These are phyloP conservation scores for Reticulascus tulasneorum DNA, from an alignment of 2,329 filamentous ascomycete species.

Conservation along the genomic window DNA sequence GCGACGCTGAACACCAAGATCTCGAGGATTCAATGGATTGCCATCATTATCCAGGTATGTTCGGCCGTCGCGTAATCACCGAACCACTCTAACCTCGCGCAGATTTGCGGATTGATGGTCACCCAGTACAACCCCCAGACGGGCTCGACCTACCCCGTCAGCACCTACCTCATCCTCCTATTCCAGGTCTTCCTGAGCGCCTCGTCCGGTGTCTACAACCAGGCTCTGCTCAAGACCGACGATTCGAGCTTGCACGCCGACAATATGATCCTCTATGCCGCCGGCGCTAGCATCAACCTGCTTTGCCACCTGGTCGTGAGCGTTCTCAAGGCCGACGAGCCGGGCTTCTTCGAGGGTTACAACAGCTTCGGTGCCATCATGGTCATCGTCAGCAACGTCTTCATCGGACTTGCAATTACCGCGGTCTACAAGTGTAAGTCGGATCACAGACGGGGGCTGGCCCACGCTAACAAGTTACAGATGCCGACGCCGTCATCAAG, in stretches of 20 bases:
- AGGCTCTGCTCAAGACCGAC: slow-evolving; percentile 25
- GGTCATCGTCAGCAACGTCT: slow-evolving; percentile 28
- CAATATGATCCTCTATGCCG: slow-evolving; percentile 27
- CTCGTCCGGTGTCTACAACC: slow-evolving; percentile 28
- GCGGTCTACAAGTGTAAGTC: slow-evolving; percentile 28
- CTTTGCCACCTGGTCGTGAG: slow-evolving; percentile 21
- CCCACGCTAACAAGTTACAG: no score
- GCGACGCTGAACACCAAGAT: slow-evolving; percentile 20
- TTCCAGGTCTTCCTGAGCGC: slow-evolving; percentile 28
- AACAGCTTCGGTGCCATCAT: slow-evolving; percentile 23
- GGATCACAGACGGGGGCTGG: no score
- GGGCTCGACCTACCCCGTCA: slow-evolving; percentile 22
- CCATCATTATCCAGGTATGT: slow-evolving; percentile 25
- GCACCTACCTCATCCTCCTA: slow-evolving; percentile 25
- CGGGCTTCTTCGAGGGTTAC: slow-evolving; percentile 20
- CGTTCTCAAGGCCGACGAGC: slow-evolving; percentile 22
- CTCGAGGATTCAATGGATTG: slow-evolving; percentile 26
- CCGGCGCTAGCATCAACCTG: slow-evolving; percentile 23
- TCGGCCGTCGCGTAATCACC: no score
- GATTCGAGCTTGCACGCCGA: slow-evolving; percentile 27
- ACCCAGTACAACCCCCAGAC: slow-evolving; percentile 25
- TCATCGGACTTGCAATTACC: slow-evolving; percentile 29
- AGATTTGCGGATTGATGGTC: slow-evolving; percentile 25
- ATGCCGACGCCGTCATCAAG: slow-evolving; percentile 29
- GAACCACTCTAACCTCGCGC: not conserved